phyloP scores from a whole-genome alignment of 306 rosid species.

The Comarum palustre region DNA sequence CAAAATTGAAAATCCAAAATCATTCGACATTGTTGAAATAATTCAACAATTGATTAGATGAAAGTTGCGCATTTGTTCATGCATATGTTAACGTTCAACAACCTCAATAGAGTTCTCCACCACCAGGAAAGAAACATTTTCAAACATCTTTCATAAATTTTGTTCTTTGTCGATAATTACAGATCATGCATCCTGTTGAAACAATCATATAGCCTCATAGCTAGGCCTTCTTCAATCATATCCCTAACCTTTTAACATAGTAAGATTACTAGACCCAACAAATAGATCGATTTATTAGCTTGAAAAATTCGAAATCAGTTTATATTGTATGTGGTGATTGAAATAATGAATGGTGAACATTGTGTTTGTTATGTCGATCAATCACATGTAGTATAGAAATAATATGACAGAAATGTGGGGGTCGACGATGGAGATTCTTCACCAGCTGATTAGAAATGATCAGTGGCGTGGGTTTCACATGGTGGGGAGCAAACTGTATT shows the following conservation, averaged over 20 bases:
- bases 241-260: background rate
- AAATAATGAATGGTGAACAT: background rate
- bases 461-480: conserved; percentile 40
- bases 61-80: background rate
- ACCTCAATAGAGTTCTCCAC: background rate
- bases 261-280: background rate
- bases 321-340: background rate
- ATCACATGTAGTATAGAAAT: conserved; percentile 8
- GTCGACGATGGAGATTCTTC: conserved; percentile 30
- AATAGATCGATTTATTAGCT: background rate
- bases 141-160: background rate
- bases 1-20: background rate
- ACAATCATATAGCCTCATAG: background rate
- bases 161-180: background rate
- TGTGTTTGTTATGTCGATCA: conserved; percentile 24
- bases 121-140: background rate
- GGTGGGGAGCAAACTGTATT: conserved; percentile 27
- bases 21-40: background rate
- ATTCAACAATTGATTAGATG: background rate
- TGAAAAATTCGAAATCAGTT: background rate
- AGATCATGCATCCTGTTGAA: background rate
- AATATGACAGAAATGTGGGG: background rate
- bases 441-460: conserved; percentile 15
- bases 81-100: background rate
- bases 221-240: background rate